Percentiles rank a stretch among this genome's conserved stretches.
phyloP scores from a whole-genome alignment of 257 asterid species.

The Solanum habrochaites region DNA sequence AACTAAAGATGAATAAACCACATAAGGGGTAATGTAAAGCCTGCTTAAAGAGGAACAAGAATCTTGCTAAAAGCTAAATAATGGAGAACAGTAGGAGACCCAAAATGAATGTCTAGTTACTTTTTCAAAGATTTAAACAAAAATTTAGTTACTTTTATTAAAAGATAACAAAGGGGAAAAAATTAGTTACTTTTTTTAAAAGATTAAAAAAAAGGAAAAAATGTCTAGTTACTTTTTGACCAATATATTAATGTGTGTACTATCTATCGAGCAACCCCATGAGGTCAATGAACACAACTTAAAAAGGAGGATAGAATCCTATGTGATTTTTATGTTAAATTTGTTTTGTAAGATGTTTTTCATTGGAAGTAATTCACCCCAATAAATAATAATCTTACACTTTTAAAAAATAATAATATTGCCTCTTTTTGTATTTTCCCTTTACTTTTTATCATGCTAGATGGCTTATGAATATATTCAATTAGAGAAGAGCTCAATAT shows the following conservation, averaged over 20 bases:
- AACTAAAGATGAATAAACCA: conserved; percentile 20
- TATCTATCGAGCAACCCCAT: not conserved
- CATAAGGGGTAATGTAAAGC: conserved; percentile 49
- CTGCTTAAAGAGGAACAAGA: conserved; percentile 62
- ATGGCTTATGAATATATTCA: not conserved
- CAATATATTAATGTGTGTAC: not conserved
- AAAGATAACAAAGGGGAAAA: not conserved
- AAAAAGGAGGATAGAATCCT: conserved; percentile 49
- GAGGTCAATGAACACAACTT: conserved; percentile 11
- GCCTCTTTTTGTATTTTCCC: not conserved
- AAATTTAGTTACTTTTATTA: not conserved
- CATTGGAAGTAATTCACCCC: conserved; percentile 3
- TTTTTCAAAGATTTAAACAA: conserved; percentile 19
- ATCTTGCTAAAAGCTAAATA: conserved; percentile 77
- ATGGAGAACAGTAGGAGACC: conserved; percentile 69
- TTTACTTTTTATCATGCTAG: not conserved
- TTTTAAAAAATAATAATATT: not conserved
- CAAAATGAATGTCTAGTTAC: conserved; percentile 44
- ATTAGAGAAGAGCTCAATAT: not conserved
- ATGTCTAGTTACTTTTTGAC: conserved; percentile 4
- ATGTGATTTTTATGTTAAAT: conserved; percentile 37
- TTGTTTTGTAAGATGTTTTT: conserved; percentile 3
- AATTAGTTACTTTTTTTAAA: not conserved
- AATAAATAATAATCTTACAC: not conserved
- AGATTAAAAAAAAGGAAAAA: not conserved